phyloP scores from a whole-genome alignment of 495 filamentous ascomycete genomes.

The Penicillium ucsense region DNA sequence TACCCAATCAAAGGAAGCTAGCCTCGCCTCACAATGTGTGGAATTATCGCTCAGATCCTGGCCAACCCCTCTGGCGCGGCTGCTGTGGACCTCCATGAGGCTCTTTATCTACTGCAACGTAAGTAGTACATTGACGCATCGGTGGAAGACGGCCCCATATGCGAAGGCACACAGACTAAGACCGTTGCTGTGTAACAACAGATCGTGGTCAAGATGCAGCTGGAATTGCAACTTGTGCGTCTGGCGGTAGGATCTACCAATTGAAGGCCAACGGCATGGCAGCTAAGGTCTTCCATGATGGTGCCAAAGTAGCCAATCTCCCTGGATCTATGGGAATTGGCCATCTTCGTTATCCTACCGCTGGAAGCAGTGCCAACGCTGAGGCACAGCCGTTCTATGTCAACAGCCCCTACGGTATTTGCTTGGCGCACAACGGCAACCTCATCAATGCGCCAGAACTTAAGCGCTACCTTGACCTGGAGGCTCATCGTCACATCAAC shows the following conservation, averaged over 20 bases:
- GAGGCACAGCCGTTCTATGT: slow-evolving; percentile 75
- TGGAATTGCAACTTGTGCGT: slow-evolving; percentile 68
- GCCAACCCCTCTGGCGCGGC: slow-evolving; percentile 55
- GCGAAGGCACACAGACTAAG: slow-evolving; percentile 7
- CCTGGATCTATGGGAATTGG: slow-evolving; percentile 85
- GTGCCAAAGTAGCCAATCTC: slow-evolving; percentile 63
- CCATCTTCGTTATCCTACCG: slow-evolving; percentile 86
- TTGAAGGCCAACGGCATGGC: slow-evolving; percentile 92
- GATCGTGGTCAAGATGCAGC: slow-evolving; percentile 83
- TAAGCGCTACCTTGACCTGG: slow-evolving; percentile 68
- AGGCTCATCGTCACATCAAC: slow-evolving; percentile 92
- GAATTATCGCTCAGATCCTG: slow-evolving; percentile 74
- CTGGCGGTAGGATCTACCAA: slow-evolving; percentile 75
- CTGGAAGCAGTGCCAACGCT: slow-evolving; percentile 64
- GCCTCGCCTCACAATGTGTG: slow-evolving; percentile 56
- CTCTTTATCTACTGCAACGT: slow-evolving; percentile 76
- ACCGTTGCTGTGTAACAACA: slow-evolving; percentile 9
- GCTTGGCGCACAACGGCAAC: slow-evolving; percentile 75
- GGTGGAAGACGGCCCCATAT: background rate
- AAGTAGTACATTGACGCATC: slow-evolving; percentile 13
- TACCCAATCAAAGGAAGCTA: slow-evolving; percentile 8
- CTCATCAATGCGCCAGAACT: slow-evolving; percentile 85
- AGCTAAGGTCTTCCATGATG: slow-evolving; percentile 74
- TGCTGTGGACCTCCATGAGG: slow-evolving; percentile 78
- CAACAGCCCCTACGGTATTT: slow-evolving; percentile 78